A percentile compares a stretch with the other conserved stretches of the same genome.
These are phyloP conservation scores for Dryas integrifolia DNA, from an alignment of 331 rosid species.

Conservation along the genomic window DNA sequence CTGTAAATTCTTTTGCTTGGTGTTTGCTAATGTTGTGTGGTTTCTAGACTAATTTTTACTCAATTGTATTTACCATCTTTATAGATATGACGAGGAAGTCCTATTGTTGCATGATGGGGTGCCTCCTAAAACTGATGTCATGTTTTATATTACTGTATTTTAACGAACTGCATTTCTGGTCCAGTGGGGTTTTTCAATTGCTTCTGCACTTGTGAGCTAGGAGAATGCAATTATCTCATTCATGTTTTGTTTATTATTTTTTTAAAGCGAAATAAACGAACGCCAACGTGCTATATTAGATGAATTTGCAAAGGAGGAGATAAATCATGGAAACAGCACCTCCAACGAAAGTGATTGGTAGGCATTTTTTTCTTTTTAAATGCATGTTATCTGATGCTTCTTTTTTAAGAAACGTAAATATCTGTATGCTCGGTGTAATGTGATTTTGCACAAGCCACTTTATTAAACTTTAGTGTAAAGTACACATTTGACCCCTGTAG, in stretches of 20 bases:
- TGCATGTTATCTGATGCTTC: background rate
- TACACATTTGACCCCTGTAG: background rate
- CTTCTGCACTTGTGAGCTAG: background rate
- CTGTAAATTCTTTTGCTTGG: too few species aligned
- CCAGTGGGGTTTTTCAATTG: background rate
- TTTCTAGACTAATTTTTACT: background rate
- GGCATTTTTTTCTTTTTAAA: constrained; percentile 12
- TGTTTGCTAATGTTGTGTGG: too few species aligned
- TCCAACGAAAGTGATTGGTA: constrained; percentile 65
- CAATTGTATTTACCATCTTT: background rate
- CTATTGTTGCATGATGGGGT: background rate
- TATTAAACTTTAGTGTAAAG: background rate
- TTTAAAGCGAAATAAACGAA: constrained; percentile 60
- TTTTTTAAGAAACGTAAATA: background rate
- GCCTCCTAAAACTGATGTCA: background rate
- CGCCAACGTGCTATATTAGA: constrained; percentile 79
- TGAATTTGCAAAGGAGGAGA: constrained; percentile 85
- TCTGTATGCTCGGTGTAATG: background rate
- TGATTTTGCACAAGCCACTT: background rate
- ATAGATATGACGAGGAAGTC: background rate
- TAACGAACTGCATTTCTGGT: background rate
- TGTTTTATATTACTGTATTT: background rate
- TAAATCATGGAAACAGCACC: constrained; percentile 43
- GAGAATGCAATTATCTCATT: constrained; percentile 32
- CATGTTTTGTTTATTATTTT: constrained; percentile 21